Percentiles rank a stretch among this genome's conserved stretches.
phyloP scores from a whole-genome alignment of 257 asterid genomes.

The Salvia hispanica region DNA sequence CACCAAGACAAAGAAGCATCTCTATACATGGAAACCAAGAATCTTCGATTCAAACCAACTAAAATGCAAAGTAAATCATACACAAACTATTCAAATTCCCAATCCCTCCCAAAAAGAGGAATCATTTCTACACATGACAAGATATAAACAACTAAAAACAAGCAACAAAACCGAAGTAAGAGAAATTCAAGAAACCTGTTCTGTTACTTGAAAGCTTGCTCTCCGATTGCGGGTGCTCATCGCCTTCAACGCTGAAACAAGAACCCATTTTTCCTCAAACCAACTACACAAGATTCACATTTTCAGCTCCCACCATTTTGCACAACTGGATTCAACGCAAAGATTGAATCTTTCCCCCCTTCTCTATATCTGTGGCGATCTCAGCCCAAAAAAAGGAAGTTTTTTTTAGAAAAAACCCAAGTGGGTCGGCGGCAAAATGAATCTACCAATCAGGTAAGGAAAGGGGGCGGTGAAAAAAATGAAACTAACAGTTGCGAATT shows the following conservation, averaged over 20 bases:
- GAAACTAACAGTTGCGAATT: slow-evolving; percentile 31
- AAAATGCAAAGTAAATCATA: not conserved
- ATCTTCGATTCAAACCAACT: no score
- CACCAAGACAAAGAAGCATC: no score
- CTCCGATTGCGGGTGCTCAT: slow-evolving; percentile 35
- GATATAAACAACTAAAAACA: not conserved
- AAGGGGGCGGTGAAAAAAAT: slow-evolving; percentile 26
- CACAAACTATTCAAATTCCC: not conserved
- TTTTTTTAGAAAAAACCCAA: slow-evolving; percentile 23
- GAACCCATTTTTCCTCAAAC: slow-evolving; percentile 60
- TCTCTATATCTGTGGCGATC: slow-evolving; percentile 23
- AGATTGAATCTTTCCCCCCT: slow-evolving; percentile 24
- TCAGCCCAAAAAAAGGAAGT: not conserved
- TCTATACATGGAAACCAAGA: no score
- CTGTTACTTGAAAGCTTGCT: slow-evolving; percentile 36
- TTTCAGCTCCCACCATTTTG: slow-evolving; percentile 30
- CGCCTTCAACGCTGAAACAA: slow-evolving; percentile 75
- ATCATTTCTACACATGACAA: not conserved
- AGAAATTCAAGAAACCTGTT: slow-evolving; percentile 37
- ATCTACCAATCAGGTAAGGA: slow-evolving; percentile 35
- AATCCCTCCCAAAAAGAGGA: not conserved
- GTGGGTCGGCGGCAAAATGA: slow-evolving; percentile 41
- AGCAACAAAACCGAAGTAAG: not conserved
- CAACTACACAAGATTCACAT: slow-evolving; percentile 48
- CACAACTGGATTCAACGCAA: slow-evolving; percentile 23